phyloP scores from a whole-genome alignment of 192 early-diverging fungal species.

The Podila epicladia region DNA sequence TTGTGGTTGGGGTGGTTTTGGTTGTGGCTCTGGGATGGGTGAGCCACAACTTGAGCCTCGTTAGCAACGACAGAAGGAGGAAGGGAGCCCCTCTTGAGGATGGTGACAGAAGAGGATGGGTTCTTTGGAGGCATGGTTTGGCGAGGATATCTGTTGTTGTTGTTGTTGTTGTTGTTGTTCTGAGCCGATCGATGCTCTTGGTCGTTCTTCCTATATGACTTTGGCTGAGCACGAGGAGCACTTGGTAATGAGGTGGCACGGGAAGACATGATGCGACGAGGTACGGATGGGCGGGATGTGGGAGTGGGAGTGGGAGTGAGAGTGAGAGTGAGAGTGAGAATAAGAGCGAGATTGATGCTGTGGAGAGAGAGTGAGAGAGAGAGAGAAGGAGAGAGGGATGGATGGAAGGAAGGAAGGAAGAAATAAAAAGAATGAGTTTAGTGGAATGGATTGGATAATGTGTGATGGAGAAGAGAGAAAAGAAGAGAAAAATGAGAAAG shows the following conservation, averaged over 20 bases:
- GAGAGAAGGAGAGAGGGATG: not conserved
- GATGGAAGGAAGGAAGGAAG: not conserved
- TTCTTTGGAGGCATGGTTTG: slow-evolving; percentile 30
- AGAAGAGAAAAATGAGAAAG: not conserved
- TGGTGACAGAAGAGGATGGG: slow-evolving; percentile 11
- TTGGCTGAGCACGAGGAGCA: slow-evolving; percentile 29
- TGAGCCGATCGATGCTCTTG: slow-evolving; percentile 3
- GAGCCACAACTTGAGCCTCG: not conserved
- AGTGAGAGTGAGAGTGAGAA: not conserved
- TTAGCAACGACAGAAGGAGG: slow-evolving; percentile 4
- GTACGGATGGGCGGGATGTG: not conserved
- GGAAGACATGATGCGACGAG: not conserved
- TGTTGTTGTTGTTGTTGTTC: slow-evolving; percentile 5
- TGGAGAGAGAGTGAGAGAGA: not conserved
- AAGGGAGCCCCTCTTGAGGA: slow-evolving; percentile 26
- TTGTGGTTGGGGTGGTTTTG: slow-evolving; percentile 5
- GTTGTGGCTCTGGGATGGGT: not conserved
- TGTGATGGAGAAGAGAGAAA: not conserved
- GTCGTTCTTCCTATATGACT: slow-evolving; percentile 22
- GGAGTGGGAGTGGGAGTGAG: not conserved
- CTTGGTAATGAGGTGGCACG: not conserved
- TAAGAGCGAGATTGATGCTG: not conserved
- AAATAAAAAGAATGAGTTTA: not conserved
- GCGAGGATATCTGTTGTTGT: slow-evolving; percentile 7
- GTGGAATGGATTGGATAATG: not conserved